These are phyloP conservation scores for Acanthamoeba sp. DNA, from an alignment of 208 protist genomes.

Conservation along the genomic window DNA sequence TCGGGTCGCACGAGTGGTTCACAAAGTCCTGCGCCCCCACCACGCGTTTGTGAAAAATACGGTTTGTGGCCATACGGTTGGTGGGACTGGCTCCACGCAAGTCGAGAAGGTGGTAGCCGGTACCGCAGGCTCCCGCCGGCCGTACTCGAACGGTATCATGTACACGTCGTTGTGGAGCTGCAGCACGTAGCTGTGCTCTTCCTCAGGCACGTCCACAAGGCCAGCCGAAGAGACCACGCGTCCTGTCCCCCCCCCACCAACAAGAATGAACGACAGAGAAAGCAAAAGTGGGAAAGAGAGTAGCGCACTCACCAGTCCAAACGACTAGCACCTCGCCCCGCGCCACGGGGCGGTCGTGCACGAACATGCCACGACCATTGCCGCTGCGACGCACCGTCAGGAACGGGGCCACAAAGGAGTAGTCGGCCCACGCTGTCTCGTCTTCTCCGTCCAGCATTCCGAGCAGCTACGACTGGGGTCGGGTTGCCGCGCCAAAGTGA, in stretches of 20 bases:
- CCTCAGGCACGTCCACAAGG: conserved; percentile 28
- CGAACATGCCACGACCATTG: conserved; percentile 67
- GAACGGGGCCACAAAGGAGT: conserved; percentile 54
- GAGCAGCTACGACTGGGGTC: too few species aligned
- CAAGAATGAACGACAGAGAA: neutral
- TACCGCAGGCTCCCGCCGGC: conserved; percentile 56
- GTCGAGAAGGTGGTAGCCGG: neutral
- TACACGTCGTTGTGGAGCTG: conserved; percentile 62
- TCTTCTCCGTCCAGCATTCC: neutral
- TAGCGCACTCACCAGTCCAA: conserved; percentile 29
- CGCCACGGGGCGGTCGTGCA: neutral
- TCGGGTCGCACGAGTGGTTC: conserved; percentile 63
- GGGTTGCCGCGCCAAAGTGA: too few species aligned
- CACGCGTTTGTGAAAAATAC: neutral
- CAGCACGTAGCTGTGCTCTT: conserved; percentile 68
- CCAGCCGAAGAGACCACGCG: conserved; percentile 22
- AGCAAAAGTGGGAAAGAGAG: neutral
- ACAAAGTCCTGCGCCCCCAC: conserved; percentile 32
- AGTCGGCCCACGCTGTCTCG: neutral
- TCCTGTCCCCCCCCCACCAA: neutral
- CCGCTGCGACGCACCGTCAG: neutral
- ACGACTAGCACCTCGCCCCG: conserved; percentile 42
- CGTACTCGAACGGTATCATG: conserved; percentile 69
- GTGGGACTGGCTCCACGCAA: too few species aligned
- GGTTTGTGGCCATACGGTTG: too few species aligned